phyloP scores from a whole-genome alignment of 352 stramenopile genomes.

The Phytophthora kernoviae region DNA sequence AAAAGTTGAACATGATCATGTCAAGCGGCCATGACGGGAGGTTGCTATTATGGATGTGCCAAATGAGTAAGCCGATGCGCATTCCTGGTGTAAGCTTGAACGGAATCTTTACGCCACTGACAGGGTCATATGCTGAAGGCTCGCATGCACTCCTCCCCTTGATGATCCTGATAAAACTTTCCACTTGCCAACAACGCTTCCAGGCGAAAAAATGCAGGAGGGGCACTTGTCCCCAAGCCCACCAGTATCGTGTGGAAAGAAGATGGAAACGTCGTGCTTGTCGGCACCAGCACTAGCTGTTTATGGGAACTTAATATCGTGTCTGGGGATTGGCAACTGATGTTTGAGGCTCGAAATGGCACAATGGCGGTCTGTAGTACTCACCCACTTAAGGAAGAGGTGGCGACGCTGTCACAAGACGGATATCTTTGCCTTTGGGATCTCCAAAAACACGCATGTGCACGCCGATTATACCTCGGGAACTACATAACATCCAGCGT shows the following conservation, averaged over 20 bases:
- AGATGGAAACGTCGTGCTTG: slow-evolving; percentile 52
- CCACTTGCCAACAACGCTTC: slow-evolving; percentile 38
- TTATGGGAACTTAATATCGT: slow-evolving; percentile 66
- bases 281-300: slow-evolving; percentile 61
- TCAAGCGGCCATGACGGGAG: slow-evolving; percentile 56
- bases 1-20: slow-evolving; percentile 59
- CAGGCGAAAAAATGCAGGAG: slow-evolving; percentile 30
- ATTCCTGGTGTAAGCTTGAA: slow-evolving; percentile 65
- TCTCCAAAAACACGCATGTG: slow-evolving; percentile 46
- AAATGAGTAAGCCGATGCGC: slow-evolving; percentile 53
- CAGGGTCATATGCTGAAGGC: slow-evolving; percentile 55
- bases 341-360: slow-evolving; percentile 60
- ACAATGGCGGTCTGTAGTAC: slow-evolving; percentile 35
- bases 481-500: slow-evolving; percentile 17
- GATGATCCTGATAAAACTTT: slow-evolving; percentile 44
- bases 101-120: slow-evolving; percentile 57
- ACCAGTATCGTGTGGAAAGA: slow-evolving; percentile 66
- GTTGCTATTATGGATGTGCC: slow-evolving; percentile 60
- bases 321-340: slow-evolving; percentile 48
- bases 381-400: slow-evolving; percentile 52
- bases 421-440: slow-evolving; percentile 65
- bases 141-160: slow-evolving; percentile 42
- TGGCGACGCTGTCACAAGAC: slow-evolving; percentile 53
- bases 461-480: slow-evolving; percentile 37
- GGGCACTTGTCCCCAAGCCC: slow-evolving; percentile 33